phyloP scores from a whole-genome alignment of 805 yeast species.

The Starmerella roubikii region DNA sequence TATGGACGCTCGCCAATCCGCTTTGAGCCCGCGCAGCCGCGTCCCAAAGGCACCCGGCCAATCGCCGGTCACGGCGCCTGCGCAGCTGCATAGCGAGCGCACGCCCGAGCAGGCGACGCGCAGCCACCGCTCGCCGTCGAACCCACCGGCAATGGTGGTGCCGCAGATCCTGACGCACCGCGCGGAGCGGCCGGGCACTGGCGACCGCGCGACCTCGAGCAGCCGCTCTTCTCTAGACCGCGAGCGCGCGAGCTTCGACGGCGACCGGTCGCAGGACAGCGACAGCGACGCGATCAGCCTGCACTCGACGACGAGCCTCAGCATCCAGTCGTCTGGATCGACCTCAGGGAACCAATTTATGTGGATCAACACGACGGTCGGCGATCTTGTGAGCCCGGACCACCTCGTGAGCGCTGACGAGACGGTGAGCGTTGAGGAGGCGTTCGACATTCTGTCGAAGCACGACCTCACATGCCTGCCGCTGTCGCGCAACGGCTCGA shows the following conservation, averaged over 20 bases:
- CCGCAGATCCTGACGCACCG: constrained; percentile 4
- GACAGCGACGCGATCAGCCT: constrained; percentile 18
- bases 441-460: constrained; percentile 62
- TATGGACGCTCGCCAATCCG: background rate
- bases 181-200: too few species aligned
- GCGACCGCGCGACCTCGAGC: too few species aligned
- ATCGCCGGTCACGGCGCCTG: constrained; percentile 3
- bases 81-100: constrained; percentile 4
- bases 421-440: constrained; percentile 64
- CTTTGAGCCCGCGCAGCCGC: constrained; percentile 7
- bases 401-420: constrained; percentile 60
- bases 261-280: constrained; percentile 10
- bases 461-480: constrained; percentile 80
- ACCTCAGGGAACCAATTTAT: constrained; percentile 7
- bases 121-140: constrained; percentile 1
- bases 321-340: constrained; percentile 10
- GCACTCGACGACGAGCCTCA: constrained; percentile 13
- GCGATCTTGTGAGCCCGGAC: constrained; percentile 65
- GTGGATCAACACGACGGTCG: constrained; percentile 35
- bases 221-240: too few species aligned
- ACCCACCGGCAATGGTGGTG: background rate
- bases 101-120: constrained; percentile 4
- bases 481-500: constrained; percentile 28
- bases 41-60: background rate
- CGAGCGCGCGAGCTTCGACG: too few species aligned